phyloP scores from a whole-genome alignment of 2,329 filamentous ascomycete genomes.

The Colletotrichum australisinense region DNA sequence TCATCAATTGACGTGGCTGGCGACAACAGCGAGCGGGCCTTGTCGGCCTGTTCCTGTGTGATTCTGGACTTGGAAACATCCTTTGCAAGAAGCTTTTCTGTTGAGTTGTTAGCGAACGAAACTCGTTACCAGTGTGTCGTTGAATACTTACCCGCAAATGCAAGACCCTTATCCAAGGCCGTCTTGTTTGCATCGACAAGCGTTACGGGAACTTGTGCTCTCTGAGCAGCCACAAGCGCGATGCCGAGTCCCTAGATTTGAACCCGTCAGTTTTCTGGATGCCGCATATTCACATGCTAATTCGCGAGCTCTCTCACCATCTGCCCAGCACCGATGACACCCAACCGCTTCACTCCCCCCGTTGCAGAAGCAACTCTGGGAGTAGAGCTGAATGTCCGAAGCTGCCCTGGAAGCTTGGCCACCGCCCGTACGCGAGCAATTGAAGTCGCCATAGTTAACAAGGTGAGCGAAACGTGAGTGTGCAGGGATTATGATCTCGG shows the following conservation, averaged over 20 bases:
- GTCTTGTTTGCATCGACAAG: slow-evolving; percentile 87
- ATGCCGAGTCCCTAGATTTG: slow-evolving; percentile 85
- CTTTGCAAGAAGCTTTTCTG: slow-evolving; percentile 93
- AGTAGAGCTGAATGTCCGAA: slow-evolving; percentile 77
- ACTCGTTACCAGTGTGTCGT: background rate
- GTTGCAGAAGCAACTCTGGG: slow-evolving; percentile 66
- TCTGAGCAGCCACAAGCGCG: slow-evolving; percentile 90
- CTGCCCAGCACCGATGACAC: slow-evolving; percentile 94
- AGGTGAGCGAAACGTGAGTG: slow-evolving; percentile 21
- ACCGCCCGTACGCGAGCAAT: slow-evolving; percentile 29
- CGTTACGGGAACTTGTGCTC: slow-evolving; percentile 84
- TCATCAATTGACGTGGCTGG: slow-evolving; percentile 80
- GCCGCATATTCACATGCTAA: slow-evolving; percentile 49
- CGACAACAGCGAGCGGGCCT: slow-evolving; percentile 75
- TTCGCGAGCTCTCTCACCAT: slow-evolving; percentile 73
- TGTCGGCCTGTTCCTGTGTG: slow-evolving; percentile 82
- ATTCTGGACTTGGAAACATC: slow-evolving; percentile 90
- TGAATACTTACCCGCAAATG: slow-evolving; percentile 78
- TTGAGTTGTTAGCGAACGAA: slow-evolving; percentile 9
- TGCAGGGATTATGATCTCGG: slow-evolving; percentile 18
- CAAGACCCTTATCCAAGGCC: slow-evolving; percentile 88
- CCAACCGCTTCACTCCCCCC: slow-evolving; percentile 82
- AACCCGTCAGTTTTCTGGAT: slow-evolving; percentile 38
- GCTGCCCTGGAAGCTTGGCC: slow-evolving; percentile 47
- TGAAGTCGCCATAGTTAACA: slow-evolving; percentile 30